phyloP scores from a whole-genome alignment of 495 filamentous ascomycete genomes.

The Penicillium odoratum region DNA sequence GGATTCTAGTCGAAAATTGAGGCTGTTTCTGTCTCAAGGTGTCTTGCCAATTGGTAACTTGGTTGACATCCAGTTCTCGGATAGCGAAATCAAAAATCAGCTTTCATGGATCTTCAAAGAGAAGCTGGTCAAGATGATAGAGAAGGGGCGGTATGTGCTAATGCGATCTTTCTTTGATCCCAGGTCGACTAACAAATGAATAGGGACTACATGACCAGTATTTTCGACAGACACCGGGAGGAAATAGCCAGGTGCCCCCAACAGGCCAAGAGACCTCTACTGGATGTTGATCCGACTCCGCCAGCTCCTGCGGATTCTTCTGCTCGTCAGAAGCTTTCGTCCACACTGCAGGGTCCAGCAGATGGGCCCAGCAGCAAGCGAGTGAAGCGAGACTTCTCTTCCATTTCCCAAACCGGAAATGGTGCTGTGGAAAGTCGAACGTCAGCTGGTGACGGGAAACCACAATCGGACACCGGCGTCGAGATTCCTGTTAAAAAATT shows the following conservation, averaged over 20 bases:
- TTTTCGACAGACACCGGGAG: conserved; percentile 19
- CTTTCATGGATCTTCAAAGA: conserved; percentile 21
- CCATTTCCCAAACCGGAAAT: neutral
- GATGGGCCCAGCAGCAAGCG: conserved; percentile 7
- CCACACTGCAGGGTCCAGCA: conserved; percentile 29
- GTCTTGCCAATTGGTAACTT: conserved; percentile 14
- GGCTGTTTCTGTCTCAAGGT: conserved; percentile 32
- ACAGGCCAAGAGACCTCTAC: neutral
- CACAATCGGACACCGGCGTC: conserved; percentile 13
- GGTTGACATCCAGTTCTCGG: conserved; percentile 41
- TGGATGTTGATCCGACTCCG: neutral
- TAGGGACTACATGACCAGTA: conserved; percentile 40
- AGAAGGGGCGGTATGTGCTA: conserved; percentile 13
- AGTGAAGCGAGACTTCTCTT: neutral
- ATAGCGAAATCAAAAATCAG: conserved; percentile 14
- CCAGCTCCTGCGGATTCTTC: neutral
- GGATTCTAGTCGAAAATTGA: conserved; percentile 32
- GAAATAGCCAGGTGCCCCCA: neutral
- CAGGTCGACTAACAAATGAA: neutral
- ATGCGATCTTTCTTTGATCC: neutral
- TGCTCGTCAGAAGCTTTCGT: conserved; percentile 30
- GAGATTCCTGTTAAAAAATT: conserved; percentile 36
- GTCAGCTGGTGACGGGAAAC: neutral
- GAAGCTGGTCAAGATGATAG: conserved; percentile 10
- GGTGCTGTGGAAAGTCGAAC: neutral